Percentiles rank a stretch among this genome's conserved stretches.
Conservation (phyloP, 2,329 filamentous ascomycete genomes). For the Aspergillus sojae region DNA sequence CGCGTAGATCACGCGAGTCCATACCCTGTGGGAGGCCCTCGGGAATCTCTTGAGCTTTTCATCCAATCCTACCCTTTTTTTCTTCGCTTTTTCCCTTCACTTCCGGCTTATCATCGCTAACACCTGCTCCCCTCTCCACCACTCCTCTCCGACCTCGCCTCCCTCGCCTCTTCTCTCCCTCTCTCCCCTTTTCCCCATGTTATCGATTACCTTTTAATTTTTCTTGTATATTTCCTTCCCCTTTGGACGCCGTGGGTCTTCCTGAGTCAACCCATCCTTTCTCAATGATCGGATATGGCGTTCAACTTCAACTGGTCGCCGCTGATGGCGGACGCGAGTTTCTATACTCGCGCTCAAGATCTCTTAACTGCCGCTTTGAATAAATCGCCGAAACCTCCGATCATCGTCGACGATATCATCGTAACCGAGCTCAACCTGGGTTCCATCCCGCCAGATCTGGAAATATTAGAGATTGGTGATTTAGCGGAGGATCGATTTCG, state of each 20-base stretch:
- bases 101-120: constrained; percentile 23
- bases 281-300: constrained; percentile 67
- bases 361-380: constrained; percentile 94
- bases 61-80: constrained; percentile 14
- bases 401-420: constrained; percentile 98
- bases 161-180: constrained; percentile 13
- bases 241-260: constrained; percentile 8
- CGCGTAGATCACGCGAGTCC: constrained; percentile 26
- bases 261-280: constrained; percentile 15
- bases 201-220: constrained; percentile 3
- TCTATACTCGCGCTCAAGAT: constrained; percentile 87
- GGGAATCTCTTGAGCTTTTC: constrained; percentile 12
- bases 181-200: constrained; percentile 9
- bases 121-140: constrained; percentile 24
- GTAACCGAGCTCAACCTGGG: constrained; percentile 97
- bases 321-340: constrained; percentile 89
- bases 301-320: constrained; percentile 99
- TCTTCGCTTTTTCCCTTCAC: constrained; percentile 18
- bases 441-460: constrained; percentile 88
- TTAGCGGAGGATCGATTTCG: constrained; percentile 95
- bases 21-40: constrained; percentile 15
- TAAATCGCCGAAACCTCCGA: constrained; percentile 96
- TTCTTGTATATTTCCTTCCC: constrained; percentile 2
- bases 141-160: constrained; percentile 16
- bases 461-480: constrained; percentile 97